A percentile compares a stretch with the other conserved stretches of the same genome.
Conservation (phyloP, 2,329 filamentous ascomycete species). For the Colletotrichum sp. region DNA sequence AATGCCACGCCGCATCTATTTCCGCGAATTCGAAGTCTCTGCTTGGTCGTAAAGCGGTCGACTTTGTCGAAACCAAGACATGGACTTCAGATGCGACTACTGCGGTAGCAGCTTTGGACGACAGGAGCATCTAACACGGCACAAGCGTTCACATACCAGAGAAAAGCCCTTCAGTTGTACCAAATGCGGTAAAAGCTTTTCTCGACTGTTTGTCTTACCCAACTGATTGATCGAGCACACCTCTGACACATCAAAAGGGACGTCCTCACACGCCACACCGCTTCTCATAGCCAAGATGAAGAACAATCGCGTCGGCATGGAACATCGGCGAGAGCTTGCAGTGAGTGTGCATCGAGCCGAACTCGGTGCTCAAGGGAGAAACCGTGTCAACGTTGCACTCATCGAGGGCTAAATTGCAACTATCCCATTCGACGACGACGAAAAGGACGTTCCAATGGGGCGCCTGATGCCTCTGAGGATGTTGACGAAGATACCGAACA, state of each 20-base stretch:
- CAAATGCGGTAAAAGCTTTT: conserved; percentile 8
- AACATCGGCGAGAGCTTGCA: conserved; percentile 2
- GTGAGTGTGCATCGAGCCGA: conserved; percentile 16
- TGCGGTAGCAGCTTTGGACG: conserved; percentile 9
- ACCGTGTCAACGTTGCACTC: conserved; percentile 14
- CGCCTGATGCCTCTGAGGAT: not conserved
- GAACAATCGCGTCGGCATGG: not conserved
- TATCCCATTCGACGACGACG: conserved; percentile 14
- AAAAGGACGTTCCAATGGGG: not conserved
- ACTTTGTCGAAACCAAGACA: not conserved
- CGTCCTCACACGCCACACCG: conserved; percentile 4
- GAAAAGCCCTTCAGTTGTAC: conserved; percentile 12
- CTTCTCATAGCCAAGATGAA: not conserved
- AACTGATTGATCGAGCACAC: not conserved
- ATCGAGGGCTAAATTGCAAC: conserved; percentile 1
- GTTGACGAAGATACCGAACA: not conserved
- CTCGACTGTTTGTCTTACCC: not conserved
- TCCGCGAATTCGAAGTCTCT: not conserved
- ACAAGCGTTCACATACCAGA: conserved; percentile 8
- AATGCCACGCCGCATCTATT: not conserved
- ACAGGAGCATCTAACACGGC: conserved; percentile 8
- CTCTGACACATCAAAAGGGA: not conserved
- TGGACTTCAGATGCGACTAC: not conserved
- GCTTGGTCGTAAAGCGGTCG: not conserved
- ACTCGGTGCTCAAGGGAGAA: conserved; percentile 11